These are phyloP conservation scores for Lagenaria siceraria DNA, from an alignment of 306 rosid species.

Conservation along the genomic window DNA sequence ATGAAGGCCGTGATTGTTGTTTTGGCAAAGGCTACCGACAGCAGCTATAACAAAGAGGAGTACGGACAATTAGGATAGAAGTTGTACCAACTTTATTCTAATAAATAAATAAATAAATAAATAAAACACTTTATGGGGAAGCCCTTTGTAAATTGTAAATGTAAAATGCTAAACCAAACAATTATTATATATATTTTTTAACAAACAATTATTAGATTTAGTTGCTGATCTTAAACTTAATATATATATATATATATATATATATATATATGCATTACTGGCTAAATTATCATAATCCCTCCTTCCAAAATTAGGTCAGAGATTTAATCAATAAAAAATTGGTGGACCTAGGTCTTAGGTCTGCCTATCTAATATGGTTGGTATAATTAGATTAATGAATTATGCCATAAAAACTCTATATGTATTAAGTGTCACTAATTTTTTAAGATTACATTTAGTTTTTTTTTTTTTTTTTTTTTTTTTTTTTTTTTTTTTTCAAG, in stretches of 20 bases:
- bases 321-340: not conserved
- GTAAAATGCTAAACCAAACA: not conserved
- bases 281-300: not conserved
- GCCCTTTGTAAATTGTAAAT: not conserved
- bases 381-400: not conserved
- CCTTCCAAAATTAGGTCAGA: not conserved
- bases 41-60: not conserved
- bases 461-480: too few relatives aligned
- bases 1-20: not conserved
- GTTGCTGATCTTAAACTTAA: not conserved
- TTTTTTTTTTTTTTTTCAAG: too few relatives aligned
- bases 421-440: not conserved
- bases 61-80: not conserved
- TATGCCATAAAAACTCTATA: not conserved
- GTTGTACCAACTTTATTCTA: not conserved
- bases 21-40: not conserved
- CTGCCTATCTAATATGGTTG: not conserved
- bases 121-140: not conserved
- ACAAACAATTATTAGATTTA: constrained; percentile 6
- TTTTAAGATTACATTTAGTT: not conserved
- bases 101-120: too few relatives aligned
- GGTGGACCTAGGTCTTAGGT: not conserved
- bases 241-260: not conserved
- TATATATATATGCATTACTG: not conserved
- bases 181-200: too few relatives aligned